phyloP scores from a whole-genome alignment of 345 rosid genomes.

The Eucalyptus melliodora region DNA sequence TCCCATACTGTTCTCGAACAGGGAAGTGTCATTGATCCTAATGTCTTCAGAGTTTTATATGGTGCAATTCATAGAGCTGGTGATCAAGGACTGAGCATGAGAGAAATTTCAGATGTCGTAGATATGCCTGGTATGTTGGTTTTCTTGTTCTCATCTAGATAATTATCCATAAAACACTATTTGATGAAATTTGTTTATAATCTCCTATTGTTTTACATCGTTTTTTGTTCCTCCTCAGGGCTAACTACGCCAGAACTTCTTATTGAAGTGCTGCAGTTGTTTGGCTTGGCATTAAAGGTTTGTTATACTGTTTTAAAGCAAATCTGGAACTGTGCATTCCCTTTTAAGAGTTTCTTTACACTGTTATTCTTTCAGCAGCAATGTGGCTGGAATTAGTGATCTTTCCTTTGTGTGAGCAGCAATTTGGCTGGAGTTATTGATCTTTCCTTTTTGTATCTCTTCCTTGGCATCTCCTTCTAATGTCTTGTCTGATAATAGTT shows the following conservation, averaged over 20 bases:
- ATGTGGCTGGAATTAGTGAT: background rate
- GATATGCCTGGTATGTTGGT: slow-evolving; percentile 24
- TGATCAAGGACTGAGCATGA: slow-evolving; percentile 79
- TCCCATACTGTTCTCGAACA: slow-evolving; percentile 15
- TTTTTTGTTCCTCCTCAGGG: slow-evolving; percentile 30
- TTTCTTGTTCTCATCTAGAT: background rate
- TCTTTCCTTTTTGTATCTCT: background rate
- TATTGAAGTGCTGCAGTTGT: slow-evolving; percentile 68
- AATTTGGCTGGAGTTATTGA: background rate
- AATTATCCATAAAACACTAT: background rate
- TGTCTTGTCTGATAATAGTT: background rate
- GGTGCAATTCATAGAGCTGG: slow-evolving; percentile 75
- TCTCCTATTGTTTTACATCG: background rate
- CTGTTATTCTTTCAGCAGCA: background rate
- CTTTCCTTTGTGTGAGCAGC: background rate
- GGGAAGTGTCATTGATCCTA: slow-evolving; percentile 20
- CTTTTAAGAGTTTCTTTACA: background rate
- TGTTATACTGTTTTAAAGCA: background rate
- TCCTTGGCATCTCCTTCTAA: background rate
- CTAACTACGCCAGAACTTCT: slow-evolving; percentile 19
- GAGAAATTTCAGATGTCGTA: slow-evolving; percentile 37
- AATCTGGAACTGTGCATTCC: background rate
- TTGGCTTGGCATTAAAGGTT: slow-evolving; percentile 81
- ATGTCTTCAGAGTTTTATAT: slow-evolving; percentile 39
- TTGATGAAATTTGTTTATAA: background rate